A percentile compares a stretch with the other conserved stretches of the same genome.
Conservation (phyloP, 2,329 filamentous ascomycete genomes). For the Pleurostoma richardsiae region DNA sequence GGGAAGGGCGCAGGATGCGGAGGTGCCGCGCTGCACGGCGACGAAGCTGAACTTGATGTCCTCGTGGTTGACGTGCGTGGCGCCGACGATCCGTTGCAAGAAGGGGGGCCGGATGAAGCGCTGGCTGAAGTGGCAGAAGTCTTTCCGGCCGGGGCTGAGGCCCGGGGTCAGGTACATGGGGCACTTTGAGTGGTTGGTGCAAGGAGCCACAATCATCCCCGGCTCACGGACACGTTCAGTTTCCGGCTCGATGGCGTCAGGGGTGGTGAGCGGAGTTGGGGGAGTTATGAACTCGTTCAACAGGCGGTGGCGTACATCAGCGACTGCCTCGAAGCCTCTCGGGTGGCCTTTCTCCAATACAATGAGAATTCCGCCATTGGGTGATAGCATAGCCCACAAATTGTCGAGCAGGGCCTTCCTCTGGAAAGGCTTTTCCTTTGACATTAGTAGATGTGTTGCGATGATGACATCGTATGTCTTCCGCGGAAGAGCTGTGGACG, state of each 20-base stretch:
- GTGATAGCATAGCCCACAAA: conserved; percentile 80
- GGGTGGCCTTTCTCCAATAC: conserved; percentile 88
- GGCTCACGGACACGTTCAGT: conserved; percentile 44
- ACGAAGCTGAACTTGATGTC: conserved; percentile 90
- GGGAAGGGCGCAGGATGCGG: conserved; percentile 24
- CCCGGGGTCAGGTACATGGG: conserved; percentile 81
- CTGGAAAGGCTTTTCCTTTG: conserved; percentile 68
- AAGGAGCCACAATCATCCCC: conserved; percentile 66
- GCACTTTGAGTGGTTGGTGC: conserved; percentile 83
- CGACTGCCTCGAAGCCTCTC: conserved; percentile 87
- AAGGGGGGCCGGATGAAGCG: conserved; percentile 81
- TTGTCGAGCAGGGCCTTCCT: conserved; percentile 80
- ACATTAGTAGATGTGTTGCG: conserved; percentile 77
- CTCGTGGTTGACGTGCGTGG: conserved; percentile 72
- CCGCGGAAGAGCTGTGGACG: conserved; percentile 47
- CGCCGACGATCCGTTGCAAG: conserved; percentile 70
- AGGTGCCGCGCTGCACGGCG: conserved; percentile 71
- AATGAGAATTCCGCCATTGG: conserved; percentile 79
- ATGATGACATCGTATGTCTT: conserved; percentile 90
- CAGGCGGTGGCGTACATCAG: conserved; percentile 74
- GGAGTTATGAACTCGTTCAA: conserved; percentile 70
- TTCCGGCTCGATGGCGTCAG: conserved; percentile 34
- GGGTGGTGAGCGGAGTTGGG: conserved; percentile 35
- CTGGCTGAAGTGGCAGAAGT: conserved; percentile 88
- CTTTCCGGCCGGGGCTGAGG: conserved; percentile 68